Evolutionary conservation across 371 early-diverging fungal species (phyloP).

Genomic region (Batrachochytrium dendrobatidis): DNA sequence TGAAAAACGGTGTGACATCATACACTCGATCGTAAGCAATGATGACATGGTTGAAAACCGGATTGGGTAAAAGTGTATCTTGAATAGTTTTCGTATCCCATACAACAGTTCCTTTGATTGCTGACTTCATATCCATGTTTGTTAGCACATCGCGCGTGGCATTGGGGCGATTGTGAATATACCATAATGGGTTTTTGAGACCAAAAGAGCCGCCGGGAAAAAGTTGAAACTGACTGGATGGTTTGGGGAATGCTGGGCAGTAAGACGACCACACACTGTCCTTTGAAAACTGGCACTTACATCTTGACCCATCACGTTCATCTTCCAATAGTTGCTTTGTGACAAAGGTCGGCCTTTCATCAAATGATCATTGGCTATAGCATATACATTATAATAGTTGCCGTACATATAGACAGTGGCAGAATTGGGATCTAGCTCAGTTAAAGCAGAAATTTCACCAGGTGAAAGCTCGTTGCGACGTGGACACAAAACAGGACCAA

Average conservation of each 20-base stretch:
- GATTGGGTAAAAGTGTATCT: conserved; percentile 7
- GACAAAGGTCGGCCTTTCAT: conserved; percentile 1
- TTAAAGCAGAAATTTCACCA: conserved; percentile 16
- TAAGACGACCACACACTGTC: conserved; percentile 14
- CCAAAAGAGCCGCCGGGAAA: conserved; percentile 4
- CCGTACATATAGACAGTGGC: conserved; percentile 40
- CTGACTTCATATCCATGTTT: background rate
- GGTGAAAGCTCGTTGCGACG: conserved; percentile 59
- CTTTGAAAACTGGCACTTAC: conserved; percentile 27
- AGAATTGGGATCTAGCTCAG: conserved; percentile 5
- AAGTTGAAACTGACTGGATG: conserved; percentile 6
- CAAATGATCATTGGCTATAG: conserved; percentile 21
- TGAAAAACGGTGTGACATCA: conserved; percentile 22
- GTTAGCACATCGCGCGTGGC: background rate
- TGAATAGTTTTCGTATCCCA: conserved; percentile 14
- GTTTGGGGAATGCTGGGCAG: conserved; percentile 15
- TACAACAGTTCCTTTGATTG: conserved; percentile 20
- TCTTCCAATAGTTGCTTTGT: background rate
- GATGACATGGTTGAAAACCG: conserved; percentile 10
- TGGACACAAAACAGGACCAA: conserved; percentile 79
- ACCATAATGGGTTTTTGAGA: background rate
- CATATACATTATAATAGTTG: conserved; percentile 24
- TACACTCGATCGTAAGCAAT: conserved; percentile 24
- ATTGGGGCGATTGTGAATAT: background rate
- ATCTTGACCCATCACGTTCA: conserved; percentile 23